Conservation (phyloP, 345 rosid species). For the Brassica nigra region DNA sequence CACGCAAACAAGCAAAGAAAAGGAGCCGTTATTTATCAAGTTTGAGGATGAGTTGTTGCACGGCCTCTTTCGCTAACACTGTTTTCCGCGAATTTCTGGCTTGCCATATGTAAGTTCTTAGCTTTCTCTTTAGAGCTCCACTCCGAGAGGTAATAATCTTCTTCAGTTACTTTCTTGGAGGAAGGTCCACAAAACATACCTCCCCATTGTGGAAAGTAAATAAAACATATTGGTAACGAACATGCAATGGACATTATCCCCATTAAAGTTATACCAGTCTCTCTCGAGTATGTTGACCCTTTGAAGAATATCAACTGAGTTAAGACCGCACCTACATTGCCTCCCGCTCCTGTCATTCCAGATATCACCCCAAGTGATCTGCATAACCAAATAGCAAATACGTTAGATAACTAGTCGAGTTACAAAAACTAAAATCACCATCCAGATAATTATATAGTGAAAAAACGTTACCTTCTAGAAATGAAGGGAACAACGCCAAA, state of each 20-base stretch:
- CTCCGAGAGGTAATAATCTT: slow-evolving; percentile 77
- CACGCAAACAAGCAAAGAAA: slow-evolving; percentile 7
- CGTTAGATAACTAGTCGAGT: not conserved
- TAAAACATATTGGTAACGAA: slow-evolving; percentile 58
- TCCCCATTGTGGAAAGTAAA: slow-evolving; percentile 94
- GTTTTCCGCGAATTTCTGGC: slow-evolving; percentile 73
- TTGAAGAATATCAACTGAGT: slow-evolving; percentile 85
- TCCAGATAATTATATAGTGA: not conserved
- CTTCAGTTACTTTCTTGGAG: slow-evolving; percentile 50
- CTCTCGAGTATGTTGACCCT: slow-evolving; percentile 77
- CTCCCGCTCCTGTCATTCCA: slow-evolving; percentile 93
- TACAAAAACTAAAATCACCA: not conserved
- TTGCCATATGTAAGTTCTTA: slow-evolving; percentile 54
- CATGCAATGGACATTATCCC: slow-evolving; percentile 81
- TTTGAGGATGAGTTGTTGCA: slow-evolving; percentile 27
- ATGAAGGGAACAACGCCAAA: slow-evolving; percentile 93
- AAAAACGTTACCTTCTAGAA: slow-evolving; percentile 59
- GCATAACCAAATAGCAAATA: not conserved
- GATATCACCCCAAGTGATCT: slow-evolving; percentile 86
- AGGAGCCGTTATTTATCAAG: not conserved
- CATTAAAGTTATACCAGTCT: slow-evolving; percentile 74
- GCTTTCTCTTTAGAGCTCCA: slow-evolving; percentile 62
- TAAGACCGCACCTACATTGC: slow-evolving; percentile 81
- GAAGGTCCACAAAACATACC: slow-evolving; percentile 89
- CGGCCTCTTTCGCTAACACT: slow-evolving; percentile 70